Base-by-base conservation (phyloP, 768 basidiomycete species). In the Pleurotus djamor region DNA sequence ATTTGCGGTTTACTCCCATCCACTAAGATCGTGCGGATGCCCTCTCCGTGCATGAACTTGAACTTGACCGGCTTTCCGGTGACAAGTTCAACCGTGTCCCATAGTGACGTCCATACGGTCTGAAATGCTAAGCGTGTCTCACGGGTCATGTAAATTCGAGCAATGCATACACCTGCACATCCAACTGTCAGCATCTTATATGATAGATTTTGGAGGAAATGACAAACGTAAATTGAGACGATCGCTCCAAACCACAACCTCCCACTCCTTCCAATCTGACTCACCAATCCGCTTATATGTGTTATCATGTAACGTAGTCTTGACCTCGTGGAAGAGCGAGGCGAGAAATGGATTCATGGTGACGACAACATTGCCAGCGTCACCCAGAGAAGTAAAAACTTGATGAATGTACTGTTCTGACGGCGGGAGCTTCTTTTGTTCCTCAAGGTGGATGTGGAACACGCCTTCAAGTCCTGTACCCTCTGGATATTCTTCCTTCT, bases 1-100 rank as follows among this genome's bases (percentile, higher is more conserved):
- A 60, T 63, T 44, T 68, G 67, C 0, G 61, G 63, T 47, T 66
- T 66, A 43, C 59, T 65, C 1, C 67, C 67, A 59, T 68, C 67
- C 1, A 67, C 49, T 1, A 65, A 52, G 35, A 68, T 60, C 0
- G 64, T 48, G 4, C 16, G 3, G 0, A 67, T 48, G 14, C 67
- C 67, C 36, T 59, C 49, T 4, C 66, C 64, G 50, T 68, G 60
- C 5, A 68, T 61, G 44, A 63, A 65, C 16, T 62, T 63, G 52
- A 68, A 59, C 49, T 65, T 61, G 13, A 67, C 62, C 48, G 59
- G 38, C 14, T 38, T 5, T 8, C 56, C 52, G 5, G 67, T 68
- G 17, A 68, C 48, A n/a, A 41, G 33, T 6, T 48, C 62, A n/a
- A 68, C 48, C 2, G 64, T 64, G 5, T 67, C 58, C 16, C 54